Percentiles rank a stretch among this genome's conserved stretches.
Evolutionary conservation across 176 grass and related monocot species (phyloP).

Genomic region (Tuctoria greenei): DNA sequence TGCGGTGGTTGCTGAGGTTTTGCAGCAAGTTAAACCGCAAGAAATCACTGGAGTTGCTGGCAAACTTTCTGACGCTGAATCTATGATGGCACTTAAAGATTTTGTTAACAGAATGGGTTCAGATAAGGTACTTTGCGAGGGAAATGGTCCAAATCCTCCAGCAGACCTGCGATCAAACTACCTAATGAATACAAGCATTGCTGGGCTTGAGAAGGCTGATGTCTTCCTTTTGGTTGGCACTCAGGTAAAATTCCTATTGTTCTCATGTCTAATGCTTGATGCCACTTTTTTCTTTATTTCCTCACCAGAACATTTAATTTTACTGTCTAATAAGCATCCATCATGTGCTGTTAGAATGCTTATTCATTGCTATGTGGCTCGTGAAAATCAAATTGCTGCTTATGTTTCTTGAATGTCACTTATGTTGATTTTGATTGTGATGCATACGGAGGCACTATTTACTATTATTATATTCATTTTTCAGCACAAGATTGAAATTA

Average conservation of each 20-base stretch:
- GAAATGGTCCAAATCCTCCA: slow-evolving; percentile 75
- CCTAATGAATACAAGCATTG: slow-evolving; percentile 83
- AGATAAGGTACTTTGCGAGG: slow-evolving; percentile 83
- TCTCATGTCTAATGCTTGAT: neutral
- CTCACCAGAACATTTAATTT: neutral
- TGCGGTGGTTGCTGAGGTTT: slow-evolving; percentile 78
- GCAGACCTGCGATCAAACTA: slow-evolving; percentile 89
- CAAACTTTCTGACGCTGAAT: slow-evolving; percentile 94
- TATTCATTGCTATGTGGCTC: slow-evolving; percentile 15
- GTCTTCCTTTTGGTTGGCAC: slow-evolving; percentile 94
- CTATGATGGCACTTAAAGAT: slow-evolving; percentile 98
- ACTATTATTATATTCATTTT: neutral
- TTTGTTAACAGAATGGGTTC: slow-evolving; percentile 94
- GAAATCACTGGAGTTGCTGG: slow-evolving; percentile 95
- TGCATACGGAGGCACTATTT: neutral
- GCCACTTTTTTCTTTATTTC: slow-evolving; percentile 10
- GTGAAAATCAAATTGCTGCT: neutral
- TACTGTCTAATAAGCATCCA: neutral
- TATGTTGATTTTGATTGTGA: slow-evolving; percentile 1
- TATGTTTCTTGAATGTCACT: slow-evolving; percentile 22
- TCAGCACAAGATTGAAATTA: neutral
- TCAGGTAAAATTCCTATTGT: slow-evolving; percentile 59
- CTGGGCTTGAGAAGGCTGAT: slow-evolving; percentile 94
- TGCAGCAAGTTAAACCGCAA: slow-evolving; percentile 74
- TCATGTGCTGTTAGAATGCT: neutral